Evolutionary conservation across 2,329 filamentous ascomycete species (phyloP).

Genomic region (Pseudophaeomoniella oleicola): DNA sequence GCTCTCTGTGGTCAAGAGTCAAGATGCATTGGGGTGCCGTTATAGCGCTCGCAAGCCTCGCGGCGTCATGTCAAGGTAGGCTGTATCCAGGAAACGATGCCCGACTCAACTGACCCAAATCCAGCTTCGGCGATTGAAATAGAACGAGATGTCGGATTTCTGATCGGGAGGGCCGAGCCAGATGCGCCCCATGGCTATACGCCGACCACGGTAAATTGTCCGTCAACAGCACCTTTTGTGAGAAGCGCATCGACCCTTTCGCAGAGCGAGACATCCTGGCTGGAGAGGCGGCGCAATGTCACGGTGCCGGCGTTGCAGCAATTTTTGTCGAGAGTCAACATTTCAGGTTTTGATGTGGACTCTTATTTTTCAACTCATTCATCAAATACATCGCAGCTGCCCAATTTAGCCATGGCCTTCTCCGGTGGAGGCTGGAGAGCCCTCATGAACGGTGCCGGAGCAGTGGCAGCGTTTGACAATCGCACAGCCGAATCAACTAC

Average conservation of each 20-base stretch:
- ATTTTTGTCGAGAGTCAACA: conserved; percentile 56
- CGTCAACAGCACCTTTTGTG: conserved; percentile 52
- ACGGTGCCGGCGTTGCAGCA: conserved; percentile 62
- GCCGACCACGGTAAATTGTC: conserved; percentile 54
- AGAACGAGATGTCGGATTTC: conserved; percentile 1
- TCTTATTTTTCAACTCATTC: conserved; percentile 51
- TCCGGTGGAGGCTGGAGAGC: conserved; percentile 80
- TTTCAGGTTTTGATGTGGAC: conserved; percentile 63
- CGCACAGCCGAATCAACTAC: conserved; percentile 49
- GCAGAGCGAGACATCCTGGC: conserved; percentile 57
- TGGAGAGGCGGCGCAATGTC: conserved; percentile 53
- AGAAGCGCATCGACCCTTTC: conserved; percentile 51
- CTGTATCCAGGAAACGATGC: no score
- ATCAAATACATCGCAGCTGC: conserved; percentile 41
- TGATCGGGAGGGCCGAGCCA: conserved; percentile 28
- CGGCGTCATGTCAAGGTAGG: background rate
- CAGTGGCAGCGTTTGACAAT: conserved; percentile 62
- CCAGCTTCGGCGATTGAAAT: conserved; percentile 1
- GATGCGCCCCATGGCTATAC: conserved; percentile 56
- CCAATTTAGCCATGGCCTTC: conserved; percentile 61
- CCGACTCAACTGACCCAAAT: no score
- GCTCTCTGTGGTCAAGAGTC: background rate
- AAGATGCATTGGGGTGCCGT: background rate
- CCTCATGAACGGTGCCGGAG: conserved; percentile 71
- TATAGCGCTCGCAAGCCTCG: background rate